Evolutionary conservation across 495 filamentous ascomycete species (phyloP), one percentile per base, ranked within the genome.

Genomic region (Tuber umbilicatum): DNA sequence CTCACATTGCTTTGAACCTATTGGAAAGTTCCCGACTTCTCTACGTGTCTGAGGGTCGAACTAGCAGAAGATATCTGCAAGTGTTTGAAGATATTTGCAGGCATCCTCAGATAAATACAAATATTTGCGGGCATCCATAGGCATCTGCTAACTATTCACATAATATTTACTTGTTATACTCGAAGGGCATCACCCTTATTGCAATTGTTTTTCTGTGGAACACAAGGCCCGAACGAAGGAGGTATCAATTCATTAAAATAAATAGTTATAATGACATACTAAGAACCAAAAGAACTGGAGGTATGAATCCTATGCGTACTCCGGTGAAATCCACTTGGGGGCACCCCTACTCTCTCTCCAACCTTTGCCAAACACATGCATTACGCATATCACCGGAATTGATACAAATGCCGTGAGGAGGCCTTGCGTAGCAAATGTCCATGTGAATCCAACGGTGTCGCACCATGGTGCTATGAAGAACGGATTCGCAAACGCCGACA

Each of bases 401-500:
- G 84, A 85, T 5, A 85, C 83, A 43, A 84, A 81, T 16, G 87
- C 75, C 0, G 84, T 84, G 21, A 90, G 85, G 67, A 89, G 81
- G 2, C 84, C 88, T 74, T 90, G 87, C 0, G 84, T 82, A 19
- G 87, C 85, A 75, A 90, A 89, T 0, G 86, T 88, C 87, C 87
- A 88, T 7, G 87, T 89, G 81, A 86, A 89, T 9, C 89, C 87
- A 5, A 81, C 81, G 1, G 81, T 82, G 2, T 83, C 85, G 64
- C 88, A 81, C 88, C 87, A 89, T 7, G 84, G 83, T 0, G 86
- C 83, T 75, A 90, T 89, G 74, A 89, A 89, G 80, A 90, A 89
- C n/a, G 83, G 84, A 76, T 84, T 81, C 40, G 83, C 75, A 69
- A 83, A 84, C 19, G 83, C 83, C n/a, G 78, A 79, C 38, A 89